A percentile compares a stretch with the other conserved stretches of the same genome.
phyloP scores from a whole-genome alignment of 768 basidiomycete species.

The Kwoniella botswanensis region DNA sequence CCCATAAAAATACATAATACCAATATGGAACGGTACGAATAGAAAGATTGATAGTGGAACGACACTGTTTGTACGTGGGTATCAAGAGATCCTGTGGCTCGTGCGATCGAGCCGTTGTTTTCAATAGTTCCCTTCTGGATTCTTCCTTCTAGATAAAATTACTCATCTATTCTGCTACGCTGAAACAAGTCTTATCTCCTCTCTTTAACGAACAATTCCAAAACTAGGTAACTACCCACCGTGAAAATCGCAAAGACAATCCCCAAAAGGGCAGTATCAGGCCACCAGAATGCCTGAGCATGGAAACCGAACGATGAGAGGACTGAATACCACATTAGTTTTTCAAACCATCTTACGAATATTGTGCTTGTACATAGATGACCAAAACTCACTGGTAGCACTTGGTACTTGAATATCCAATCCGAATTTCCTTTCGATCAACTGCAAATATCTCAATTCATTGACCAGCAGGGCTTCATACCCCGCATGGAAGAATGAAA shows the following conservation, averaged over 20 bases:
- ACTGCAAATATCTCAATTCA: constrained; percentile 87
- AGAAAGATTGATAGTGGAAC: too few species aligned
- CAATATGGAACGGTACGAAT: too few species aligned
- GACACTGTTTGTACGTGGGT: too few species aligned
- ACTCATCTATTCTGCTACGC: too few species aligned
- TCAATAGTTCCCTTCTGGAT: too few species aligned
- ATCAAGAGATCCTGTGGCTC: too few species aligned
- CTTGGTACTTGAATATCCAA: constrained; percentile 96
- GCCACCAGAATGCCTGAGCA: constrained; percentile 99
- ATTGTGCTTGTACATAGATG: too few species aligned
- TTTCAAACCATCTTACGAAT: too few species aligned
- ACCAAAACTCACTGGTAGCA: constrained; percentile 67
- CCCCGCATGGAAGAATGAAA: constrained; percentile 98
- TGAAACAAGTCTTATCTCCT: constrained; percentile 58
- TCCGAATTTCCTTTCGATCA: constrained; percentile 95
- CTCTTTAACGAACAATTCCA: constrained; percentile 91
- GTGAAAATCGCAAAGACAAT: constrained; percentile 87
- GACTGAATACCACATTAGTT: constrained; percentile 54
- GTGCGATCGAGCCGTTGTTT: too few species aligned
- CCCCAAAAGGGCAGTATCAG: constrained; percentile 81
- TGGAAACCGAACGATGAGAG: constrained; percentile 90
- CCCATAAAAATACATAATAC: too few species aligned
- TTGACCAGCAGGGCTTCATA: constrained; percentile 98
- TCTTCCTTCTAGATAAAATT: too few species aligned
- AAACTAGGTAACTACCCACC: constrained; percentile 72